Percentiles rank a stretch among this genome's conserved stretches.
Evolutionary conservation across 2,329 filamentous ascomycete genomes (phyloP).

Genomic region (Dactylellina cionopaga): DNA sequence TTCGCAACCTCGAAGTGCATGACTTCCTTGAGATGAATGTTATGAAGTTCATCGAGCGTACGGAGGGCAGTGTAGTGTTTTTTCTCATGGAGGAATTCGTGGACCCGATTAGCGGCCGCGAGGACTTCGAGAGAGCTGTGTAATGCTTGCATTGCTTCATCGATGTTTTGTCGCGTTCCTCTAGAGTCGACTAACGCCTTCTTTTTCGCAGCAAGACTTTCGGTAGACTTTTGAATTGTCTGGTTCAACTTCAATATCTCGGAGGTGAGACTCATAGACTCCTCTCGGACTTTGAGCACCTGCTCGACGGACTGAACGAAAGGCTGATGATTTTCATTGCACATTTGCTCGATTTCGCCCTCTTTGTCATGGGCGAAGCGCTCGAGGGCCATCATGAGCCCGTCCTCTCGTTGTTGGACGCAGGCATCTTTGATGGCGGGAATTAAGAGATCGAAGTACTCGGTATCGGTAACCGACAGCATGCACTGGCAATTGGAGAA

Average conservation of each 20-base stretch:
- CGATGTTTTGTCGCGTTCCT: conserved; percentile 91
- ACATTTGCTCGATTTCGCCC: conserved; percentile 90
- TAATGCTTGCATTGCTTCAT: conserved; percentile 86
- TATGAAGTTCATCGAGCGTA: conserved; percentile 92
- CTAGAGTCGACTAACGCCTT: conserved; percentile 91
- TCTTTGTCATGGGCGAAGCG: conserved; percentile 88
- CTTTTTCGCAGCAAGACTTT: conserved; percentile 93
- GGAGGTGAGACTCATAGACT: conserved; percentile 84
- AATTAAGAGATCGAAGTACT: conserved; percentile 95
- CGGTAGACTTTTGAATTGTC: conserved; percentile 92
- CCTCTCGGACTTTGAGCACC: conserved; percentile 89
- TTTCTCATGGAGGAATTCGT: conserved; percentile 89
- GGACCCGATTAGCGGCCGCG: conserved; percentile 90
- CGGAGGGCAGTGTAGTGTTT: conserved; percentile 95
- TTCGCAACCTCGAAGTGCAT: conserved; percentile 95
- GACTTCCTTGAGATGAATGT: conserved; percentile 92
- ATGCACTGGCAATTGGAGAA: conserved; percentile 74
- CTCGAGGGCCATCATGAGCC: conserved; percentile 79
- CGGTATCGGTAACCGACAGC: conserved; percentile 86
- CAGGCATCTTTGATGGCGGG: conserved; percentile 92
- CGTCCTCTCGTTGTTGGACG: conserved; percentile 75
- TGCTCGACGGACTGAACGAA: conserved; percentile 94
- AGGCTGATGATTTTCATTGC: conserved; percentile 94
- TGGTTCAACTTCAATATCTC: conserved; percentile 94
- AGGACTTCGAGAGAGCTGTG: conserved; percentile 92